Conservation (phyloP, 1,139 yeast species). For the Trichomonascaceae sp. region DNA sequence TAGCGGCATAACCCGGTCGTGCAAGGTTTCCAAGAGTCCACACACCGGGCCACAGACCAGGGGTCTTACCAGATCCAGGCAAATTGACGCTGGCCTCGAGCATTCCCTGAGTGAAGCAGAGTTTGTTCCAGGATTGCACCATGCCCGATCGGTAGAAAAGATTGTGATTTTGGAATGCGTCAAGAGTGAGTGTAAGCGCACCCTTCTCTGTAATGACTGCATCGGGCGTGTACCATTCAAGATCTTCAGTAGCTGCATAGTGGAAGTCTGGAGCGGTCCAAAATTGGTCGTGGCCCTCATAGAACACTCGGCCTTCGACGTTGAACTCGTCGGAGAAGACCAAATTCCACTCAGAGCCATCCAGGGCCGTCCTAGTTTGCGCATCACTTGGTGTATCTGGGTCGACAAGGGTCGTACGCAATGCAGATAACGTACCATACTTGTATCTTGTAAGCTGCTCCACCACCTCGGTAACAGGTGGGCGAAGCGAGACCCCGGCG, state of each 20-base stretch:
- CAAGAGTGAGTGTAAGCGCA: constrained; percentile 50
- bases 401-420: constrained; percentile 52
- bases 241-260: constrained; percentile 68
- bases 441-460: constrained; percentile 42
- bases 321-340: constrained; percentile 79
- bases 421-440: constrained; percentile 48
- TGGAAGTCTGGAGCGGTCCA: constrained; percentile 66
- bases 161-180: constrained; percentile 59
- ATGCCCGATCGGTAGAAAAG: constrained; percentile 71
- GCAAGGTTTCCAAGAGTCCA: constrained; percentile 85
- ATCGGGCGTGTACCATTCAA: constrained; percentile 86
- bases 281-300: constrained; percentile 73
- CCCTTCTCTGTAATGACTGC: constrained; percentile 62
- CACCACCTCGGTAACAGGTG: constrained; percentile 7
- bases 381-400: constrained; percentile 65
- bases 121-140: constrained; percentile 74
- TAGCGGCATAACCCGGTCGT: constrained; percentile 67
- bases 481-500: constrained; percentile 40
- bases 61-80: constrained; percentile 55
- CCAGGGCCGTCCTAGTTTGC: constrained; percentile 30
- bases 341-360: constrained; percentile 54
- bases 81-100: constrained; percentile 57
- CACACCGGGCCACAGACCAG: constrained; percentile 83
- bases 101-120: constrained; percentile 69
- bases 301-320: constrained; percentile 71